Conservation (phyloP, 306 rosid genomes). For the Castanea crenata region DNA sequence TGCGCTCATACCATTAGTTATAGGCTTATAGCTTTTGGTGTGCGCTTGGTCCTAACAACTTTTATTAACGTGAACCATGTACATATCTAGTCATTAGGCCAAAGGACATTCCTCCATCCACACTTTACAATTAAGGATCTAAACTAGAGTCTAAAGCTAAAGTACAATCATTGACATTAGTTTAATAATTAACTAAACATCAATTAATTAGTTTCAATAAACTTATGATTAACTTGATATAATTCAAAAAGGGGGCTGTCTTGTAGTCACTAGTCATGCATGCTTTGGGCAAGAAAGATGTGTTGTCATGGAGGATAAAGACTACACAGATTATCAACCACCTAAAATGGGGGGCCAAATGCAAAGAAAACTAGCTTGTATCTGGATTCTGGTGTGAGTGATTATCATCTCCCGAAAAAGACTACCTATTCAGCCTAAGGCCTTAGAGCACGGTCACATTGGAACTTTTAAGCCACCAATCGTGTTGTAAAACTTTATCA, state of each 20-base stretch:
- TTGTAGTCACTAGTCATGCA: background rate
- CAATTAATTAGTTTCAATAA: background rate
- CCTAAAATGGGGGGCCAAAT: background rate
- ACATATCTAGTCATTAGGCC: too few species aligned
- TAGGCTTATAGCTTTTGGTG: too few species aligned
- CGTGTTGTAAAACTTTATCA: too few species aligned
- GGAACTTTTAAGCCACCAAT: too few species aligned
- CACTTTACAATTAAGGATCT: too few species aligned
- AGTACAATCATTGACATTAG: background rate
- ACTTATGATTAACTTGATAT: slow-evolving; percentile 9
- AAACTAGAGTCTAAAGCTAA: too few species aligned
- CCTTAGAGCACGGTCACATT: background rate
- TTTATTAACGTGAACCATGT: too few species aligned
- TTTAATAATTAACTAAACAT: slow-evolving; percentile 4
- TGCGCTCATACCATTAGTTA: too few species aligned
- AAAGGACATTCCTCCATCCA: too few species aligned
- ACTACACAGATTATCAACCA: background rate
- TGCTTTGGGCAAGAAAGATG: background rate
- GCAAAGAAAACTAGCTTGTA: background rate
- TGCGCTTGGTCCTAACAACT: too few species aligned
- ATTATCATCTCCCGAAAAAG: background rate
- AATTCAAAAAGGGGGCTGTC: background rate
- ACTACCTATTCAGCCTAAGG: background rate
- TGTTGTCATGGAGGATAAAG: slow-evolving; percentile 24
- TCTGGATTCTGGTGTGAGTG: background rate